These are phyloP conservation scores for Diversispora eburnea DNA, from an alignment of 192 early-diverging fungal genomes.

Conservation along the genomic window DNA sequence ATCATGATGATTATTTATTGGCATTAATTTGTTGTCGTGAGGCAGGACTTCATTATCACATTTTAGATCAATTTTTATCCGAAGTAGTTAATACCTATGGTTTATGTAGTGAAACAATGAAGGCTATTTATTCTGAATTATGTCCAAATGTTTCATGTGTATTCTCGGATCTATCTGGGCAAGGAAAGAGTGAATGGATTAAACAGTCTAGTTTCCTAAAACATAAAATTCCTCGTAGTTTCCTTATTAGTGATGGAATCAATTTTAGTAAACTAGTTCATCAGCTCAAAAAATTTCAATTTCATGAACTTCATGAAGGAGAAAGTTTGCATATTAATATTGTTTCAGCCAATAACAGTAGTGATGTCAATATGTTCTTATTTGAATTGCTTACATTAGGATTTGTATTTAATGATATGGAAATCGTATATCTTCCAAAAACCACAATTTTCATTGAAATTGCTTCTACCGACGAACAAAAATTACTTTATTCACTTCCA, in stretches of 20 bases:
- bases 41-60: constrained; percentile 13
- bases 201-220: neutral
- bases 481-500: constrained; percentile 18
- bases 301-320: neutral
- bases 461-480: constrained; percentile 21
- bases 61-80: constrained; percentile 26
- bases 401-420: constrained; percentile 3
- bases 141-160: constrained; percentile 5
- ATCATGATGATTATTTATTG: constrained; percentile 1
- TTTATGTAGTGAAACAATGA: constrained; percentile 2
- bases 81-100: constrained; percentile 1
- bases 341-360: neutral
- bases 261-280: neutral
- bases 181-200: constrained; percentile 25
- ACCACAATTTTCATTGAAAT: constrained; percentile 20
- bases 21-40: constrained; percentile 26
- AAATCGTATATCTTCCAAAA: constrained; percentile 8
- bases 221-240: neutral
- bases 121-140: constrained; percentile 2
- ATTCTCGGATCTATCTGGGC: constrained; percentile 3
- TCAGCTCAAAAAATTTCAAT: neutral
- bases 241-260: constrained; percentile 4
- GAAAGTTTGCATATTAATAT: constrained; percentile 26
- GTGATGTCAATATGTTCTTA: constrained; percentile 20
- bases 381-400: constrained; percentile 21